Evolutionary conservation across 1,284 basidiomycete genomes (phyloP).

Genomic region (Porogramme epimiltina): DNA sequence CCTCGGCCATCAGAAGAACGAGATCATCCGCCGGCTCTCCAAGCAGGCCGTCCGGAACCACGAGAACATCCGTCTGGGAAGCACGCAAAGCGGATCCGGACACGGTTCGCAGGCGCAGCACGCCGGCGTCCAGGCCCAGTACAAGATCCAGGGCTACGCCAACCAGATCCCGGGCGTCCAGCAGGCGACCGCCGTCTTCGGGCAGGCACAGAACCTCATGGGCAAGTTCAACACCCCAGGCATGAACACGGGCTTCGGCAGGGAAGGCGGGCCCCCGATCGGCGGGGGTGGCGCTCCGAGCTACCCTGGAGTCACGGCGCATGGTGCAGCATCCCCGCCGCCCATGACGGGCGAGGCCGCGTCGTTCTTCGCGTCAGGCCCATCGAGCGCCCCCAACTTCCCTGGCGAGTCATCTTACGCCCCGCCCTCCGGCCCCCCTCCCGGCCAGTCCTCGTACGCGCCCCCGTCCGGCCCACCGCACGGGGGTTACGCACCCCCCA

Average conservation of each 20-base stretch:
- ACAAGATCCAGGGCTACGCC: slow-evolving; percentile 47
- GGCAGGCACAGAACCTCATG: slow-evolving; percentile 21
- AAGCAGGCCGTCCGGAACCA: slow-evolving; percentile 73
- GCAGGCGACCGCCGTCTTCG: background rate
- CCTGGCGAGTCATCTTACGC: slow-evolving; percentile 8
- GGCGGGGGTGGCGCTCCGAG: slow-evolving; percentile 1
- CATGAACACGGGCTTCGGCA: slow-evolving; percentile 13
- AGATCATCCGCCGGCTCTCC: slow-evolving; percentile 61
- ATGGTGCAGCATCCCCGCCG: slow-evolving; percentile 2
- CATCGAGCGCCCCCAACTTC: background rate
- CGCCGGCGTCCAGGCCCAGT: slow-evolving; percentile 50
- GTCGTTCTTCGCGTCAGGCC: slow-evolving; percentile 13
- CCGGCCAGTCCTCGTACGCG: slow-evolving; percentile 3
- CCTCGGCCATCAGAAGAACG: slow-evolving; percentile 53
- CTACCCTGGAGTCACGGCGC: slow-evolving; percentile 7
- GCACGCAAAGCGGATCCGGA: slow-evolving; percentile 50
- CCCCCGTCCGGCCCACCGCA: slow-evolving; percentile 4
- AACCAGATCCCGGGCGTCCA: slow-evolving; percentile 51
- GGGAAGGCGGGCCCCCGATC: slow-evolving; percentile 7
- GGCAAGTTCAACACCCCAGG: slow-evolving; percentile 24
- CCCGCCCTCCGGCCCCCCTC: slow-evolving; percentile 8
- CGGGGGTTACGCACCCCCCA: background rate
- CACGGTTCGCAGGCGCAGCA: slow-evolving; percentile 49
- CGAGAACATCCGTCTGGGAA: slow-evolving; percentile 66
- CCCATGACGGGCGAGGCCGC: slow-evolving; percentile 15